These are phyloP conservation scores for Beauveria sp. DNA, from an alignment of 2,329 filamentous ascomycete genomes.

Conservation along the genomic window DNA sequence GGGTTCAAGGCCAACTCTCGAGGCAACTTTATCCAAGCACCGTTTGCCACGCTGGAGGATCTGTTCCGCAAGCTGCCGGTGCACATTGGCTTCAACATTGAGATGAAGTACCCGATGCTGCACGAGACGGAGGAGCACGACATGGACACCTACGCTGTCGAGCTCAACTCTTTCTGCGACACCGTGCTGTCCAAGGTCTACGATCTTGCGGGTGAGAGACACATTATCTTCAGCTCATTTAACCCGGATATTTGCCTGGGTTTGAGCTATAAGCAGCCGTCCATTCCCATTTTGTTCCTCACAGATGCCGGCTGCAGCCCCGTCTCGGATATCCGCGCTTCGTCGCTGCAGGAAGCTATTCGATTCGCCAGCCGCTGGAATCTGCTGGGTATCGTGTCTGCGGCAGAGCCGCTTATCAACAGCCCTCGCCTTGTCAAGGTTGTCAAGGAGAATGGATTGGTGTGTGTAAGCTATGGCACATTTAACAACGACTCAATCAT, in stretches of 20 bases:
- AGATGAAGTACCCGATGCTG: slow-evolving; percentile 99
- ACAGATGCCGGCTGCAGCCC: slow-evolving; percentile 76
- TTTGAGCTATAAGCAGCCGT: slow-evolving; percentile 93
- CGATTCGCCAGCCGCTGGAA: slow-evolving; percentile 95
- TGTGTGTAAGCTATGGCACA: slow-evolving; percentile 90
- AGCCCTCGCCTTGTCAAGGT: slow-evolving; percentile 84
- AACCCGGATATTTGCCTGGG: slow-evolving; percentile 95
- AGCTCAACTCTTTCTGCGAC: slow-evolving; percentile 94
- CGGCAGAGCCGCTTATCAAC: slow-evolving; percentile 81
- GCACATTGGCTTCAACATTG: slow-evolving; percentile 91
- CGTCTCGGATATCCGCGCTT: slow-evolving; percentile 84
- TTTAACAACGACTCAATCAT: slow-evolving; percentile 82
- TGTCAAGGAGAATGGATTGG: slow-evolving; percentile 87
- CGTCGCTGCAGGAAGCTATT: slow-evolving; percentile 88
- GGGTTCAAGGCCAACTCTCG: slow-evolving; percentile 94
- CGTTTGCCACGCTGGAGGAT: slow-evolving; percentile 91
- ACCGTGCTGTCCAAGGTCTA: slow-evolving; percentile 88
- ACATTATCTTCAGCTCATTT: slow-evolving; percentile 95
- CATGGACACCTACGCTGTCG: slow-evolving; percentile 93
- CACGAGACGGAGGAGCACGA: slow-evolving; percentile 91
- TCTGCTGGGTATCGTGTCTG: slow-evolving; percentile 79
- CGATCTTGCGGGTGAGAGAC: slow-evolving; percentile 70
- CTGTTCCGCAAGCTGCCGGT: slow-evolving; percentile 80
- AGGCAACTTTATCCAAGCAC: slow-evolving; percentile 89
- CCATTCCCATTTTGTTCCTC: slow-evolving; percentile 90